phyloP scores from a whole-genome alignment of 2,329 filamentous ascomycete species.

The Alternaria burnsii region DNA sequence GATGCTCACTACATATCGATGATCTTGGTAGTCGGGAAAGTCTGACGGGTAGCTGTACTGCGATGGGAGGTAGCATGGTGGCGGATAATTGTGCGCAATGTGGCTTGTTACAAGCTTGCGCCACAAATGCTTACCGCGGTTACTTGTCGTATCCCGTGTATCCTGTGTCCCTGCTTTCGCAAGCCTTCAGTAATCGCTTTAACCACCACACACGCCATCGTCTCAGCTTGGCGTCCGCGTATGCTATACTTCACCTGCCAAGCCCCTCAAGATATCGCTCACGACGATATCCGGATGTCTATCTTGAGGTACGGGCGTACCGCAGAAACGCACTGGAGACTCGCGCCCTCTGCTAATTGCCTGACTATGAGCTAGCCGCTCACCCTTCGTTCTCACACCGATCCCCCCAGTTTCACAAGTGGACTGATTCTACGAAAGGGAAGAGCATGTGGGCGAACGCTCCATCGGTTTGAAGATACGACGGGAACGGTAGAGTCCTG shows the following conservation, averaged over 20 bases:
- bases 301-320: not conserved
- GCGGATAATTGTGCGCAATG: not conserved
- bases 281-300: not conserved
- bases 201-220: not conserved
- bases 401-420: constrained; percentile 1
- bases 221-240: not conserved
- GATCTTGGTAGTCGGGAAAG: not conserved
- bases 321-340: constrained; percentile 1
- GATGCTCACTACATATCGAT: not conserved
- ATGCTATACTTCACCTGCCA: not conserved
- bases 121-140: not conserved
- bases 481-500: not conserved
- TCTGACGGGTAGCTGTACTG: not conserved
- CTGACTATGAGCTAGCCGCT: constrained; percentile 22
- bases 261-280: constrained; percentile 1
- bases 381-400: not conserved
- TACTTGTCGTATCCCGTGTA: not conserved
- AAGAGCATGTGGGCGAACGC: constrained; percentile 13
- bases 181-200: not conserved
- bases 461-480: constrained; percentile 5
- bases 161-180: not conserved
- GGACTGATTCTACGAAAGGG: not conserved
- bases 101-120: not conserved
- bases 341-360: constrained; percentile 21
- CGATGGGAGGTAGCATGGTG: not conserved